Evolutionary conservation across 2,329 filamentous ascomycete genomes (phyloP), one percentile per base, ranked within the genome.

Genomic region (Calonectria leucothoes): DNA sequence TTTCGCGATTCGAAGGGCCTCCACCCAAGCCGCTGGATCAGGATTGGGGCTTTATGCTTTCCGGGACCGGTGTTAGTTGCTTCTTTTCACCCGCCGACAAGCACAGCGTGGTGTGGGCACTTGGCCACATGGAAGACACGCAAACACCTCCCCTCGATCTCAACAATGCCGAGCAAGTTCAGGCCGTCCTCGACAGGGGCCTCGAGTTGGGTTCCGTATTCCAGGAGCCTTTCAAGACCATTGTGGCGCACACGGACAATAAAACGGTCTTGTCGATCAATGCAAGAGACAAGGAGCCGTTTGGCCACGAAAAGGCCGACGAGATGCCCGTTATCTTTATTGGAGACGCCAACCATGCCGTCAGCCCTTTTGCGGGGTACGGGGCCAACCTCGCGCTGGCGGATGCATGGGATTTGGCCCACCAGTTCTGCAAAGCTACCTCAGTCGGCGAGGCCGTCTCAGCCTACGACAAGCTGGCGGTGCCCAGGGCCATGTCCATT

Each of bases 331-430:
- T 87, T 10, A 77, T 89, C 12, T 89, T 87, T 65, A 86, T 89
- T 27, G 88, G 88, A 14, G 87, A 89, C 75, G 83, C 83, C 69
- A 89, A 89, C 73, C 88, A 89, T 76, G 87, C 87, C 1, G 82
- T 89, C 7, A 88, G 83, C 66, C 86, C 87, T 0, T 89, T 88
- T 79, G 85, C 87, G 6, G 87, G 88, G 0, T 86, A 84, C 69
- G 88, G 88, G 0, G 87, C 87, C 0, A 89, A 88, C 74, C 76
- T 89, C 71, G 88, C 87, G 4, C 72, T 89, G 31, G 84, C 82
- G 67, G 87, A 89, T 75, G 87, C 82, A 0, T 88, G 84, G 83
- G 85, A 88, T 61, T 80, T 88, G n/a, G 87, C 86, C 3, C 80
- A 85, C 65, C 80, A 85, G 52, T 73, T 89, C 1, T 85, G 82